Conservation (phyloP, 768 basidiomycete genomes). For the Phanerochaete sordida region DNA sequence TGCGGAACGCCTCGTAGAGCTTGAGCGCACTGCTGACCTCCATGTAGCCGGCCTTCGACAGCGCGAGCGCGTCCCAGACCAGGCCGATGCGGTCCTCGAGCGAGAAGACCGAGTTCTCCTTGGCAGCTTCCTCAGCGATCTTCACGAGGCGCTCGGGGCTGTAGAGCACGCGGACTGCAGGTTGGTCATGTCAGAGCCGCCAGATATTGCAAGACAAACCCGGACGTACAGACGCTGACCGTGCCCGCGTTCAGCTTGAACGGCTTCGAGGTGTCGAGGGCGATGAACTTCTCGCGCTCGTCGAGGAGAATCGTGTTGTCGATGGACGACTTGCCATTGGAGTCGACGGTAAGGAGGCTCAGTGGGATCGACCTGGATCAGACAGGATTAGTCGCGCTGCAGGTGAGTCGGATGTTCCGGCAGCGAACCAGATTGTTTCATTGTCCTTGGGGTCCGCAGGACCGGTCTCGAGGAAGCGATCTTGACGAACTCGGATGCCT, state of each 20-base stretch:
- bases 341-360: slow-evolving; percentile 58
- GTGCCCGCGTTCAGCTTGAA: slow-evolving; percentile 94
- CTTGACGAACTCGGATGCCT: slow-evolving; percentile 80
- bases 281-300: slow-evolving; percentile 63
- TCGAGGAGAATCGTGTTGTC: slow-evolving; percentile 64
- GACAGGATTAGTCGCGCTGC: no score
- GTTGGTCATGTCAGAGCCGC: background rate
- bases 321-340: slow-evolving; percentile 51
- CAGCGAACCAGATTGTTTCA: slow-evolving; percentile 18
- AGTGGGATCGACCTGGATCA: slow-evolving; percentile 87
- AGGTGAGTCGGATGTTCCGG: no score
- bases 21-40: slow-evolving; percentile 75
- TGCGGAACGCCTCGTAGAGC: slow-evolving; percentile 62
- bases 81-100: slow-evolving; percentile 91
- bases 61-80: slow-evolving; percentile 75
- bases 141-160: slow-evolving; percentile 70
- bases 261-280: slow-evolving; percentile 67
- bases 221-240: slow-evolving; percentile 77
- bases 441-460: slow-evolving; percentile 22
- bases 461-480: slow-evolving; percentile 89
- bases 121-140: slow-evolving; percentile 80
- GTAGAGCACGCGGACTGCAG: slow-evolving; percentile 81
- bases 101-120: slow-evolving; percentile 59
- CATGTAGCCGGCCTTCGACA: slow-evolving; percentile 78
- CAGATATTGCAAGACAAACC: background rate